Evolutionary conservation across 176 grass and related monocot genomes (phyloP), one percentile per base, ranked within the genome.

Genomic region (Rhynchospora tenuis): DNA sequence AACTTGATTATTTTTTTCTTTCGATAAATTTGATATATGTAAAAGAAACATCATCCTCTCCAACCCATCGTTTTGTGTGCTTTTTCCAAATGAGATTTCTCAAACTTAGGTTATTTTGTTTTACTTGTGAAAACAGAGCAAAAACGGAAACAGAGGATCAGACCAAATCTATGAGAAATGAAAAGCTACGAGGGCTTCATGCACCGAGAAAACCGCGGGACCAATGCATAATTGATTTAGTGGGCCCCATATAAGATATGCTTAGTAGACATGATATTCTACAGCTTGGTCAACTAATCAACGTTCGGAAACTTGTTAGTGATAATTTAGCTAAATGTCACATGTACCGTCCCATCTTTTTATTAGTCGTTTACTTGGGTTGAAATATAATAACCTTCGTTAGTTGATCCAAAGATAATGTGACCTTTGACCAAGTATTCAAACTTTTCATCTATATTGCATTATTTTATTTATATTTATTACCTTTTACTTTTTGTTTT

Each of bases 141-240:
- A 24, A 64, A 82, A 82, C 31, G 23, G 59, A 82, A 65, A 50
- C 44, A 82, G 59, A 82, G 58, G 62, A 82, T 82, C 60, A 64
- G 62, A 82, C 44, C 44, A 82, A 82, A 64, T 48, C 78, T 64
- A 42, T 52, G 80, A 63, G 33, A 82, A 82, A 82, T 52, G 59
- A 44, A 82, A 52, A 64, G 80, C 80, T 48, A 52, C 14, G 38
- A 82, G 80, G 14, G 42, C 52, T 82, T 82, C 59, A 64, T 82
- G 62, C 59, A 26, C 80, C 59, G 20, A 82, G 4, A 82, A 67
- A 46, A 29, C 60, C 59, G 56, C 43, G 56, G 38, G 22, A 28
- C 44, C 59, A 50, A 51, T 51, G 13, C 24, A 82, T 54, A 29
- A 75, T 29, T 52, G 19, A 29, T 75, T 54, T 54, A 29, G 73